Percentiles rank a stretch among this genome's conserved stretches.
Conservation (phyloP, 148 eudicot species). For the Oxyria digyna region DNA sequence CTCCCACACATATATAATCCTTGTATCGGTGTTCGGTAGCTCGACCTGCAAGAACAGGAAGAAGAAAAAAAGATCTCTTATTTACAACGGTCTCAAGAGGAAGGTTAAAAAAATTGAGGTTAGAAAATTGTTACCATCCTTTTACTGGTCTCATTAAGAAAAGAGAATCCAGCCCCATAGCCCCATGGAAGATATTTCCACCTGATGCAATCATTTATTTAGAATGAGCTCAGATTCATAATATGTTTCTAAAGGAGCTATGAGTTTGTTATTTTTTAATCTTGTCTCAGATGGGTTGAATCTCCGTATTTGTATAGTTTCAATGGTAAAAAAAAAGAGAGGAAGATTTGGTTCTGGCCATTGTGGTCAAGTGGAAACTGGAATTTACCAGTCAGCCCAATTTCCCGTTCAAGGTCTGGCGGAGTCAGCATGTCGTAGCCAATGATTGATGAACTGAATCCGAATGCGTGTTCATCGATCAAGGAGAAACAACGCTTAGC, state of each 20-base stretch:
- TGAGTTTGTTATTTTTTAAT: neutral
- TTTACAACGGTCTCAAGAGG: neutral
- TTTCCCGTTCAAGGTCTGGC: constrained; percentile 83
- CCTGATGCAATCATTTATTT: constrained; percentile 32
- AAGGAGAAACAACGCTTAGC: constrained; percentile 71
- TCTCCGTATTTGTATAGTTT: no score
- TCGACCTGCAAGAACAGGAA: constrained; percentile 43
- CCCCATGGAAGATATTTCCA: constrained; percentile 95
- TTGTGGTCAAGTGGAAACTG: neutral
- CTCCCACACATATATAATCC: constrained; percentile 91
- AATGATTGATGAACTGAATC: constrained; percentile 84
- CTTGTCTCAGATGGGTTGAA: neutral
- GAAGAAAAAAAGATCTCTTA: neutral
- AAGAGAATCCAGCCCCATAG: constrained; percentile 91
- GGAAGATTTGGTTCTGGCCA: neutral
- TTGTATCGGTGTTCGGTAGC: constrained; percentile 61
- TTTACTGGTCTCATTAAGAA: constrained; percentile 90
- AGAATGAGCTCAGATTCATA: neutral
- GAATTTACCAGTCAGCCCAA: constrained; percentile 74
- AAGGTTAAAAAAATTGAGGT: neutral
- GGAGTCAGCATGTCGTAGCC: constrained; percentile 99
- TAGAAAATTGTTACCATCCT: constrained; percentile 61
- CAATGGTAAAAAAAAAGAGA: no score
- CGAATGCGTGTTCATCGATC: constrained; percentile 92
- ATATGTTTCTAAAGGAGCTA: neutral